Evolutionary conservation across 163 green algal genomes (phyloP), one percentile per base, ranked within the genome.

Genomic region (Chlorella variabilis): DNA sequence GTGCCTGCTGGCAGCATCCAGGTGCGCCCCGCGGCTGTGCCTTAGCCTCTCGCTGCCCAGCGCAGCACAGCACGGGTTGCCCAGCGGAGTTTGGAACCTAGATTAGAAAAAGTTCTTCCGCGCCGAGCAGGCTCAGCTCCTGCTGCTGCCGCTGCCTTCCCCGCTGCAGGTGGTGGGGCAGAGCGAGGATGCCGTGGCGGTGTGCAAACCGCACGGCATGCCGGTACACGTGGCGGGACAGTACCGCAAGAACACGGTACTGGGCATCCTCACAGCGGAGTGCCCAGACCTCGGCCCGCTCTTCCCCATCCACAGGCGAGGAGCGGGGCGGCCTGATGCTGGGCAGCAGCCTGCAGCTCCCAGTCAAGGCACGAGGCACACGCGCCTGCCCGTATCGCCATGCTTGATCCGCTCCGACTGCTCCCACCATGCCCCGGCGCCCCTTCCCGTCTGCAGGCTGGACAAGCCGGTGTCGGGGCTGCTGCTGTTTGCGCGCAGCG

Each of bases 211-310:
- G 27, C 82, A 91, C n/a, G 91, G 89, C 68, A 90, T 96, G 87
- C 95, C 96, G 7, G 95, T 98, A 73, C 95, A 98, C 79, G 91
- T 90, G 13, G 87, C 91, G 8, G 95, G 95, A 31, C 95, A 98
- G 89, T 97, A 98, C 86, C 88, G 95, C 48, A 98, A 98, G 83
- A 98, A 98, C 88, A 98, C 93, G 0, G 92, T 98, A 38, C 77
- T 95, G 70, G 91, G 88, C 7, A 76, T 97, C 23, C 88, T 98
- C 71, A 68, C 92, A 62, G 91, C 91, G n/a, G 63, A 91, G 74
- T 33, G 54, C 17, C 75, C 89, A 27, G 85, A 92, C 29, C 84
- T 94, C 29, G 86, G 87, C 0, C 63, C 70, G 0, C 85, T 92
- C 27, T 68, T 77, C 42, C 86, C 88, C 4, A 62, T 74, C 4